A percentile compares a stretch with the other conserved stretches of the same genome.
Conservation (phyloP, 2,329 filamentous ascomycete species). For the Ophiostoma piceae region DNA sequence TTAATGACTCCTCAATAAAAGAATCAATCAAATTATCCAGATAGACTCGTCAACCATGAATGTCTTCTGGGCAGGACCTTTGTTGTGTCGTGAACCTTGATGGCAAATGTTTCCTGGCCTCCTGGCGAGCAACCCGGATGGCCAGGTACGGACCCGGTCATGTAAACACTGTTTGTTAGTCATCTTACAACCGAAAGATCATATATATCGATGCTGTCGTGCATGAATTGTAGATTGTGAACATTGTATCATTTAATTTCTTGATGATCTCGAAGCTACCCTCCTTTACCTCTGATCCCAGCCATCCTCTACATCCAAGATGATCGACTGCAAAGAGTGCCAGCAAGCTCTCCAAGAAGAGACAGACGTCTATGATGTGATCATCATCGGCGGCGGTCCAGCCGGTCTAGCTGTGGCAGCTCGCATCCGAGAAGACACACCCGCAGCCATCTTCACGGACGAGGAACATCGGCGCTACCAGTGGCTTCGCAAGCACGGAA, state of each 20-base stretch:
- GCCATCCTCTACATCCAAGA: neutral
- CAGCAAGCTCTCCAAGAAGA: neutral
- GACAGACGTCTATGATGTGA: neutral
- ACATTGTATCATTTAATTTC: neutral
- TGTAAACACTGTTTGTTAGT: neutral
- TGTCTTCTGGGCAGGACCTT: neutral
- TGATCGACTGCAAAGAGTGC: constrained; percentile 4
- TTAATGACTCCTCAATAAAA: neutral
- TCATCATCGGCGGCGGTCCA: neutral
- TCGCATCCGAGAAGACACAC: constrained; percentile 64
- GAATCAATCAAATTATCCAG: neutral
- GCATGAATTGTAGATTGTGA: neutral
- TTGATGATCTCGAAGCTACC: neutral
- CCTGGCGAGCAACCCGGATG: neutral
- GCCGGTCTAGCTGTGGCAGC: constrained; percentile 70
- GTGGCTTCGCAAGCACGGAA: constrained; percentile 64
- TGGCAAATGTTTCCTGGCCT: constrained; percentile 3
- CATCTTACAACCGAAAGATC: neutral
- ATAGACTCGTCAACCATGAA: neutral
- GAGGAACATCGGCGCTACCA: constrained; percentile 77
- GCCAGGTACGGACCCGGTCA: neutral
- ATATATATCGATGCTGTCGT: neutral
- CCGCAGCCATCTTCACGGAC: constrained; percentile 75
- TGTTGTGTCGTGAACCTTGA: constrained; percentile 9
- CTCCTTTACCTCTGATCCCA: neutral